A percentile compares a stretch with the other conserved stretches of the same genome.
phyloP scores from a whole-genome alignment of 257 asterid species.

The Solanum sparsipilum region DNA sequence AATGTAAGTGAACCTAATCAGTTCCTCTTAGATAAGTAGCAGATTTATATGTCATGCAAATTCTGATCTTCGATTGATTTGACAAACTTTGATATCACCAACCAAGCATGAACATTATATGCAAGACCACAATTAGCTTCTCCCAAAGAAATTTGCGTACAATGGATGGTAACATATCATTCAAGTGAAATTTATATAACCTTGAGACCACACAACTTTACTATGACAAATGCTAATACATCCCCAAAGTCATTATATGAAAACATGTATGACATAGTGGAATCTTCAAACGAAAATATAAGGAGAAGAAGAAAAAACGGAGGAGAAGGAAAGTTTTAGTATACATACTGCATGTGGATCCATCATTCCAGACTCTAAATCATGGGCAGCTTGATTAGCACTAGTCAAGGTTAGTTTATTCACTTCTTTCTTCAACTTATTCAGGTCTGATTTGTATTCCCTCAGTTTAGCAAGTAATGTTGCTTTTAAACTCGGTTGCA shows the following conservation, averaged over 20 bases:
- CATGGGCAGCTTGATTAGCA: conserved; percentile 42
- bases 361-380: conserved; percentile 64
- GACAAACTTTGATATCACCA: background rate
- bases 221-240: background rate
- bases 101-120: background rate
- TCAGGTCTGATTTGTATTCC: conserved; percentile 89
- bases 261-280: background rate
- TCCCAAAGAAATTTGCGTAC: background rate
- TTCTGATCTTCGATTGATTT: background rate
- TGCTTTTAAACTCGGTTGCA: conserved; percentile 77
- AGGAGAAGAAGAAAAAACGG: background rate
- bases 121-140: background rate
- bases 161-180: background rate
- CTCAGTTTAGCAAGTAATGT: conserved; percentile 85
- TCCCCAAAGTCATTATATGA: background rate
- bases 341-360: conserved; percentile 47
- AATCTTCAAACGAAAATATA: background rate
- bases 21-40: background rate
- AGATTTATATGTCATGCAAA: background rate
- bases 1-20: background rate
- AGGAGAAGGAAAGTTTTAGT: background rate
- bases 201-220: background rate
- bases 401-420: conserved; percentile 48
- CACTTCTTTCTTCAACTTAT: conserved; percentile 76
- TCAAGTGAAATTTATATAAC: background rate